Conservation (phyloP, 352 stramenopile species). For the Globisporangium nodosum region DNA sequence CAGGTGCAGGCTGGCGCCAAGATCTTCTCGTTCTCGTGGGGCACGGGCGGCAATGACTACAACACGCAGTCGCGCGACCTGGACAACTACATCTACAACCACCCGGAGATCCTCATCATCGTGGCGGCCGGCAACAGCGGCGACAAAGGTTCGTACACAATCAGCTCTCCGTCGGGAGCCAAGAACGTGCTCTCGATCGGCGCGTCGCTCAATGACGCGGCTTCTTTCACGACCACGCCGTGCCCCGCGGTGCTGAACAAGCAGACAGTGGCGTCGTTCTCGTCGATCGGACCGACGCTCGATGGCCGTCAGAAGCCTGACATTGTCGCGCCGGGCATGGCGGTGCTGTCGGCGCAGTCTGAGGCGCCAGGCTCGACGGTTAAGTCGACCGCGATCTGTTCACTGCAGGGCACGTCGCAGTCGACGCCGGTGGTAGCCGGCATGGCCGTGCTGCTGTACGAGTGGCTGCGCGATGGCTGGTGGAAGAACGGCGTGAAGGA, state of each 20-base stretch:
- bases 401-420: conserved; percentile 74
- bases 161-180: conserved; percentile 74
- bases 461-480: conserved; percentile 80
- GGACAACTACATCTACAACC: conserved; percentile 79
- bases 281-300: conserved; percentile 69
- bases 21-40: conserved; percentile 87
- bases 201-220: conserved; percentile 62
- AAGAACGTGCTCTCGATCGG: conserved; percentile 86
- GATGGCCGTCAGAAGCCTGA: conserved; percentile 88
- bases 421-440: conserved; percentile 68
- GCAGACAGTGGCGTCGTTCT: conserved; percentile 78
- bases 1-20: conserved; percentile 67
- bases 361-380: conserved; percentile 41
- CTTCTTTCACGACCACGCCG: conserved; percentile 35
- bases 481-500: conserved; percentile 67
- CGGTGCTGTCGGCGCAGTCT: conserved; percentile 68
- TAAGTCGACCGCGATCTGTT: conserved; percentile 56
- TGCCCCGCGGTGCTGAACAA: conserved; percentile 67
- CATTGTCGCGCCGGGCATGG: conserved; percentile 81
- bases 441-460: conserved; percentile 66
- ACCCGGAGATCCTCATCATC: conserved; percentile 82
- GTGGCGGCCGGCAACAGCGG: conserved; percentile 89
- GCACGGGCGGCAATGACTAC: conserved; percentile 72
- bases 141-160: conserved; percentile 62
- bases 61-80: conserved; percentile 75